Percentiles rank a stretch among this genome's conserved stretches.
phyloP scores from a whole-genome alignment of 1,284 basidiomycete species.

The Ganoderma multipileum region DNA sequence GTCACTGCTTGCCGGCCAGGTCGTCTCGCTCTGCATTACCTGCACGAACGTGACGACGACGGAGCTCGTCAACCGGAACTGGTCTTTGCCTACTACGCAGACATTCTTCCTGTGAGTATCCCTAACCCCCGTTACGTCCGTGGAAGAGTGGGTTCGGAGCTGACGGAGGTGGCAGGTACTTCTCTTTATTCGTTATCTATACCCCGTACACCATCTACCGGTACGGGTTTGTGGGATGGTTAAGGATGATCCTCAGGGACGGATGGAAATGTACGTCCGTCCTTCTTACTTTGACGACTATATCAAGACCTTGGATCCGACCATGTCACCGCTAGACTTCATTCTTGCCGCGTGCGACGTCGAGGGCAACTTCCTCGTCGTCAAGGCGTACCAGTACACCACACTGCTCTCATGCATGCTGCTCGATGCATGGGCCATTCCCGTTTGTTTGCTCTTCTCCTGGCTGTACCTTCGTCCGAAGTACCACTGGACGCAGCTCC shows the following conservation, averaged over 20 bases:
- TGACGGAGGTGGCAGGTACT: constrained; percentile 60
- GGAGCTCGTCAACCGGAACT: constrained; percentile 72
- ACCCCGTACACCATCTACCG: constrained; percentile 88
- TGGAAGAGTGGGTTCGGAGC: background rate
- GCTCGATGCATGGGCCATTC: constrained; percentile 89
- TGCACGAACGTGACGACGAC: constrained; percentile 86
- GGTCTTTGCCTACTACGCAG: constrained; percentile 81
- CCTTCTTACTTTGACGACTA: background rate
- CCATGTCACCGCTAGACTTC: constrained; percentile 56
- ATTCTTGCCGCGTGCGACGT: constrained; percentile 82
- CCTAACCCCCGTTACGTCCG: background rate
- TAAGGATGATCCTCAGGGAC: constrained; percentile 48
- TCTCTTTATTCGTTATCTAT: constrained; percentile 75
- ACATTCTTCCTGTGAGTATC: constrained; percentile 77
- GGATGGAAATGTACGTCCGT: constrained; percentile 81
- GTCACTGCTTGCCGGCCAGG: constrained; percentile 77
- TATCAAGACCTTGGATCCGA: background rate
- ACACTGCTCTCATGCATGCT: constrained; percentile 88
- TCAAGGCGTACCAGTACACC: constrained; percentile 88
- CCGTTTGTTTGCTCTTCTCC: constrained; percentile 81
- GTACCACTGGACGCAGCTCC: constrained; percentile 84
- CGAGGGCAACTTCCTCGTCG: constrained; percentile 85
- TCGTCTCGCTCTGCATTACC: constrained; percentile 85
- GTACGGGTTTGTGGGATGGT: constrained; percentile 46
- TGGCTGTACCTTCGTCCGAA: constrained; percentile 82